Evolutionary conservation across 108 stramenopile genomes (phyloP), one percentile per base, ranked within the genome.

Genomic region (Discostella pseudostelligera): DNA sequence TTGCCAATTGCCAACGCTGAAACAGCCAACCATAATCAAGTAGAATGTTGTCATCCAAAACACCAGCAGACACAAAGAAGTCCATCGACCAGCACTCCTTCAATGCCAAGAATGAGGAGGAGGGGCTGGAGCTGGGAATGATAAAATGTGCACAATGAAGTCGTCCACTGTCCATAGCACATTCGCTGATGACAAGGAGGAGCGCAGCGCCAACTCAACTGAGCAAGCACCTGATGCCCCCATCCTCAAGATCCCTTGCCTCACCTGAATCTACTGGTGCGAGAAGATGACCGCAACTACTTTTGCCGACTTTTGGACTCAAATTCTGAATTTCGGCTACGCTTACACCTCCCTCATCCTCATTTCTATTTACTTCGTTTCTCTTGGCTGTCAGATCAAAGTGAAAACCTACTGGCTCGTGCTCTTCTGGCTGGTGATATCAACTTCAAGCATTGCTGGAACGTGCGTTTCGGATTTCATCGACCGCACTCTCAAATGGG

Each of bases 301-400:
- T 20, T 58, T 58, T 39, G 57, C 57, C 19, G 57, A 58, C 36
- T 58, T 58, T 58, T 58, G 57, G 57, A 58, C 37, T 58, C 57
- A 58, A 58, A 58, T 36, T 17, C 29, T 58, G 5, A 28, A 24
- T 8, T 24, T 49, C 16, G 48, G 48, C 22, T 49, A 49, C 24
- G 16, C 22, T 16, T 24, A 21, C 22, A 53, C 50, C 12, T 53
- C 50, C 11, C 4, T 25, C 21, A 53, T 24, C 3, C 21, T 53
- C 22, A 24, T 53, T 25, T 9, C 50, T 12, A 24, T 53, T 20
- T 53, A 25, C 22, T 13, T 24, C 21, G 22, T 53, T 24, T 53
- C 12, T 25, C 22, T 53, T 13, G 50, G 21, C 25, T 21, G 50
- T 3, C 50, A 53, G 20, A 21, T 53, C 12, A 25, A 53, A 8